phyloP scores from a whole-genome alignment of 495 filamentous ascomycete species.

The Trichocladium uniseriatum region DNA sequence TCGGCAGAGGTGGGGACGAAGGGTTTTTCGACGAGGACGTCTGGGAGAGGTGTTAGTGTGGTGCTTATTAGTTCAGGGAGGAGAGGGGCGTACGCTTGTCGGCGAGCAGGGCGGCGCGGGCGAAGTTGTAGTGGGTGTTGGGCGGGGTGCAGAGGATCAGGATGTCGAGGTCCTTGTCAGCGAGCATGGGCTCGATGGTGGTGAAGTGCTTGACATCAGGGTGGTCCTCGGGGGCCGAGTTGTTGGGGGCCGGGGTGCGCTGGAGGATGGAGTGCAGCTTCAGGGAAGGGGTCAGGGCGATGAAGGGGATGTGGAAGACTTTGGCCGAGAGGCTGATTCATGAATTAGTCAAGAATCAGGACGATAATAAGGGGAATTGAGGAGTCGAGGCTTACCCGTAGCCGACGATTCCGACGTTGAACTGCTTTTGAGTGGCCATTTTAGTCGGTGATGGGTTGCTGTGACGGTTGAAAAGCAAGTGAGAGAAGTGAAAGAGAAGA shows the following conservation, averaged over 20 bases:
- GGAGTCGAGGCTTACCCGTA: slow-evolving; percentile 37
- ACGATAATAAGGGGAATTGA: neutral
- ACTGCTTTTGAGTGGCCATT: slow-evolving; percentile 24
- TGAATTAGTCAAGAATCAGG: slow-evolving; percentile 5
- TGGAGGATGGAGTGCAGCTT: slow-evolving; percentile 73
- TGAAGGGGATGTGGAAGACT: slow-evolving; percentile 84
- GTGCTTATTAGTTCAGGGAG: too few relatives aligned
- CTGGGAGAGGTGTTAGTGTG: too few relatives aligned
- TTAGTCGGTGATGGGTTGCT: neutral
- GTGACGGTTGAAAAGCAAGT: too few relatives aligned
- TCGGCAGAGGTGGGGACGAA: slow-evolving; percentile 67
- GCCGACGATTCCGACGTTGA: slow-evolving; percentile 47
- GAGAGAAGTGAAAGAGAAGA: too few relatives aligned
- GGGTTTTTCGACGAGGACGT: slow-evolving; percentile 86
- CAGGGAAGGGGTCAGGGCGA: slow-evolving; percentile 53
- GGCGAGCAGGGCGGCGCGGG: slow-evolving; percentile 55
- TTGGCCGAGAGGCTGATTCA: slow-evolving; percentile 64
- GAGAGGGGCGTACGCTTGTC: too few relatives aligned
- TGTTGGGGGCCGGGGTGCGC: slow-evolving; percentile 38
- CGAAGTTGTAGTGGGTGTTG: slow-evolving; percentile 59
- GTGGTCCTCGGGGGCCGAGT: slow-evolving; percentile 62
- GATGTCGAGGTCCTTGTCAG: slow-evolving; percentile 57
- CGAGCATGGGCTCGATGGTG: slow-evolving; percentile 50
- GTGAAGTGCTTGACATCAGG: slow-evolving; percentile 56
- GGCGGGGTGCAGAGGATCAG: slow-evolving; percentile 70